These are phyloP conservation scores for Turnera subulata DNA, from an alignment of 345 rosid species.

Conservation along the genomic window DNA sequence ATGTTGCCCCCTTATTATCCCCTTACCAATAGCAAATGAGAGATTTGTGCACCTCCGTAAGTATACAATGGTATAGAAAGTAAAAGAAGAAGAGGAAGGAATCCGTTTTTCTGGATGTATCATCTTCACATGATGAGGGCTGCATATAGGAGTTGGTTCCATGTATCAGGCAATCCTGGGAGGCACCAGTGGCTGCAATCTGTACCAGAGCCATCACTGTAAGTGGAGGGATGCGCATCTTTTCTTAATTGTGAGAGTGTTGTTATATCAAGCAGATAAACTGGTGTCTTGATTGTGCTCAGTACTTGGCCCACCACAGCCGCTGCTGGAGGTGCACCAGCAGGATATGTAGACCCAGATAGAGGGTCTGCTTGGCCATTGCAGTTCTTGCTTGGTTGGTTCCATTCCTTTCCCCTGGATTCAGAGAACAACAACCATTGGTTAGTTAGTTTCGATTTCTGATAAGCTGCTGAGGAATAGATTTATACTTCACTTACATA, in stretches of 20 bases:
- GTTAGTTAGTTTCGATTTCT: too few relatives aligned
- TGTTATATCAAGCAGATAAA: constrained; percentile 76
- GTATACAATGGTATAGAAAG: too few relatives aligned
- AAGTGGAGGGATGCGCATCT: constrained; percentile 85
- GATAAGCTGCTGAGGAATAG: background rate
- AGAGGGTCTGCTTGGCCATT: constrained; percentile 58
- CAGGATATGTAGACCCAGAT: constrained; percentile 68
- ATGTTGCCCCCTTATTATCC: too few relatives aligned
- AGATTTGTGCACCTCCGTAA: too few relatives aligned
- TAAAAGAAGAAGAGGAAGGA: constrained; percentile 46
- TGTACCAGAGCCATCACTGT: constrained; percentile 42
- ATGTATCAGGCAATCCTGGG: constrained; percentile 90
- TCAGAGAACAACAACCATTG: background rate
- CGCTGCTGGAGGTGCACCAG: constrained; percentile 61
- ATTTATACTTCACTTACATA: constrained; percentile 39
- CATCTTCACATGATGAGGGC: constrained; percentile 49
- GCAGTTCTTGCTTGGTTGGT: constrained; percentile 57
- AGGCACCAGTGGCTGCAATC: constrained; percentile 99
- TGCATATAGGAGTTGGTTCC: constrained; percentile 94
- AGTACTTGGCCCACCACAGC: constrained; percentile 53
- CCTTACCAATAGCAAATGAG: too few relatives aligned
- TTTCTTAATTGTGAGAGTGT: constrained; percentile 81
- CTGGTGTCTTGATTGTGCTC: constrained; percentile 50
- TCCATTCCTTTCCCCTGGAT: constrained; percentile 79
- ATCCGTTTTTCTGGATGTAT: constrained; percentile 46